A percentile compares a stretch with the other conserved stretches of the same genome.
Evolutionary conservation across 2,329 filamentous ascomycete species (phyloP).

Genomic region (Fusarium haematococcum): DNA sequence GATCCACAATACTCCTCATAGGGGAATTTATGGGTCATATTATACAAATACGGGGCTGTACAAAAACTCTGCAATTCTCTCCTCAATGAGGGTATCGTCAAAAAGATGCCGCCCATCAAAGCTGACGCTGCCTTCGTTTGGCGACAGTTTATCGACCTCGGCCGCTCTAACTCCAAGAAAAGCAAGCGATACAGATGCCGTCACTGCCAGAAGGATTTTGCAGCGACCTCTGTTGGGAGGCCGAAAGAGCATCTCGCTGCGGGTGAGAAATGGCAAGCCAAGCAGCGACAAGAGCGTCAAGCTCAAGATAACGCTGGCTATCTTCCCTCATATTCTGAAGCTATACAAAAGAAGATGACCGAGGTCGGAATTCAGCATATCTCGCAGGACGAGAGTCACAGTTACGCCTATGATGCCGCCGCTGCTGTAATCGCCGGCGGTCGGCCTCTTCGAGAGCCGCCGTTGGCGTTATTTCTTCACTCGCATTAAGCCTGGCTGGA

Average conservation of each 20-base stretch:
- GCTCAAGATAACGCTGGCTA: neutral
- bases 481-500: too few species aligned
- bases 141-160: neutral
- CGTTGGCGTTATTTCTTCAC: too few species aligned
- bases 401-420: too few species aligned
- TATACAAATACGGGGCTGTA: neutral
- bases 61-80: neutral
- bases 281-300: neutral
- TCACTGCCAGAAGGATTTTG: neutral
- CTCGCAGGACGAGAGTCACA: too few species aligned
- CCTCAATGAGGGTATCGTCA: neutral
- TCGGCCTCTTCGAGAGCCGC: too few species aligned
- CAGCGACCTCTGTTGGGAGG: neutral
- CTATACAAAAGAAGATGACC: neutral
- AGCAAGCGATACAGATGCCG: neutral
- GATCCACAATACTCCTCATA: neutral
- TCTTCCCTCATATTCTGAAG: neutral
- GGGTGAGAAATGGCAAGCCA: neutral
- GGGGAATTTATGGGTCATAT: neutral
- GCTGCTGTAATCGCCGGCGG: too few species aligned
- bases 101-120: neutral
- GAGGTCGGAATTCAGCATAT: neutral
- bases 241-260: neutral
- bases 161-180: neutral
- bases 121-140: neutral